These are phyloP conservation scores for Pichia heedii DNA, from an alignment of 805 yeast species.

Conservation along the genomic window DNA sequence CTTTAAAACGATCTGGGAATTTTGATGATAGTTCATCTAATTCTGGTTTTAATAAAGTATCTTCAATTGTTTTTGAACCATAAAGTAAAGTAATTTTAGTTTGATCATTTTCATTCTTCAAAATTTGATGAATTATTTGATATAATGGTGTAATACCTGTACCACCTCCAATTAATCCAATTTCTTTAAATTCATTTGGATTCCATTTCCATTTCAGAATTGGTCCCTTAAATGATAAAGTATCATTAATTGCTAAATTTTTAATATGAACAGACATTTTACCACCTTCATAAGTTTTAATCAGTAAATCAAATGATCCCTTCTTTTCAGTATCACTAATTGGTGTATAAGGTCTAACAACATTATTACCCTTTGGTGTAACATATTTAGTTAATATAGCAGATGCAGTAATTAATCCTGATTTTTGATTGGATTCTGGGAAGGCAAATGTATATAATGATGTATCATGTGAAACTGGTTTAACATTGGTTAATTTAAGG, in stretches of 20 bases:
- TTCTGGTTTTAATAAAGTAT: conserved; percentile 71
- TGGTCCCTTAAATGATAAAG: conserved; percentile 90
- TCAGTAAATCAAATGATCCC: conserved; percentile 71
- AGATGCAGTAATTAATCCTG: conserved; percentile 77
- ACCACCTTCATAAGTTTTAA: conserved; percentile 89
- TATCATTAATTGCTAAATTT: conserved; percentile 65
- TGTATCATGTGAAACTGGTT: conserved; percentile 51
- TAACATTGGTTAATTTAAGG: conserved; percentile 42
- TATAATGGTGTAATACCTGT: conserved; percentile 93
- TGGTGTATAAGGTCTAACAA: conserved; percentile 88
- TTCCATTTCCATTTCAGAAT: conserved; percentile 84
- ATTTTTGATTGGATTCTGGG: conserved; percentile 52
- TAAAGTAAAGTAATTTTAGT: conserved; percentile 79
- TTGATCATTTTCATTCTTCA: conserved; percentile 75
- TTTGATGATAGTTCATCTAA: conserved; percentile 58
- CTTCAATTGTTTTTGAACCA: conserved; percentile 71
- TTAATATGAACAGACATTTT: conserved; percentile 71
- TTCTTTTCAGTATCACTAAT: conserved; percentile 55
- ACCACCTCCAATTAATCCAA: conserved; percentile 90
- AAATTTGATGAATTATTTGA: conserved; percentile 73
- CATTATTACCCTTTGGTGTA: conserved; percentile 76
- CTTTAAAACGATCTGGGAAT: conserved; percentile 69
- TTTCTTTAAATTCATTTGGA: conserved; percentile 72
- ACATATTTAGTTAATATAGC: conserved; percentile 72
- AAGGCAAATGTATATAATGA: conserved; percentile 64